Evolutionary conservation across 1,284 basidiomycete species (phyloP), one percentile per base, ranked within the genome.

Genomic region (Pseudozyma sp.): DNA sequence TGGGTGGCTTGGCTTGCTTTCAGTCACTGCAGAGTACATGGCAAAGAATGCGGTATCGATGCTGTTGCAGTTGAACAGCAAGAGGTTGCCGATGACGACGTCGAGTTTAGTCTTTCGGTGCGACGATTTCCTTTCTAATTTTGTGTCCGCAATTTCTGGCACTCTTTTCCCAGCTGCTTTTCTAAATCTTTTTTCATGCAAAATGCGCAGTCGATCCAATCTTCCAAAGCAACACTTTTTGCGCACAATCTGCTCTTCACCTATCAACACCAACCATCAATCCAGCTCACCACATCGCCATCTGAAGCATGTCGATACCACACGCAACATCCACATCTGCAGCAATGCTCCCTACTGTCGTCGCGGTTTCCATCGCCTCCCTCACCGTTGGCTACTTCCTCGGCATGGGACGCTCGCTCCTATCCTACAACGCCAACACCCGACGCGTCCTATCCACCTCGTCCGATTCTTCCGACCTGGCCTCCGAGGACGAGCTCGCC

Each of bases 361-460:
- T 74, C 29, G 77, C 77, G 10, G 61, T 78, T 16, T 66, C 63
- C 17, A 68, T 81, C 51, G 68, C 56, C n/a, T 78, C 72, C 5
- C 63, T 78, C 59, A 74, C 77, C 31, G 42, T 81, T 49, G 79
- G 79, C 49, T 81, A 81, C 63, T 79, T 72, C 54, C 46, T 63
- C 29, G 79, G 79, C 14, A 66, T 78, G 54, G 79, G 79, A 3
- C 56, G 63, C n/a, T 78, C 75, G 7, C 65, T 81, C 3, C 43
- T 79, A 39, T 54, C 62, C 10, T 80, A 78, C 73, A 79, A 75
- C 45, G 52, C 58, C 44, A 55, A 73, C 31, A 57, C 61, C 10
- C 61, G 60, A 19, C 52, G 54, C 58, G 49, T 61, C 47, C 35
- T 62, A 43, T 59, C 50, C 1, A 29, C 52, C 14, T 44, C 33